Conservation (phyloP, 2,329 filamentous ascomycete species). For the Botrytis hyacinthi region DNA sequence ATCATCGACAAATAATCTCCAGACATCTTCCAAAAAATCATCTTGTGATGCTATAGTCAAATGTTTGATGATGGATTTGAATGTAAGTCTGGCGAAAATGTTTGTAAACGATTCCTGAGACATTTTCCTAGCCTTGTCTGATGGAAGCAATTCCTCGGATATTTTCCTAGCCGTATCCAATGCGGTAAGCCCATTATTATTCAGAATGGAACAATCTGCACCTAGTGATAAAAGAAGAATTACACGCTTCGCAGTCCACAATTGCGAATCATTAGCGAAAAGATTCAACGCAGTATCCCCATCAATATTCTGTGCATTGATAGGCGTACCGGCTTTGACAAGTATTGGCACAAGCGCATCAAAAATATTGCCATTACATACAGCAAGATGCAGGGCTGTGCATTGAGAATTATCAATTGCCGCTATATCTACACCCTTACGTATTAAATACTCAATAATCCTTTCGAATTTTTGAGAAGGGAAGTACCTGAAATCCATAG, state of each 20-base stretch:
- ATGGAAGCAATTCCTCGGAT: too few relatives aligned
- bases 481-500: too few relatives aligned
- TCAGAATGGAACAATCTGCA: neutral
- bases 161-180: neutral
- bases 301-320: neutral
- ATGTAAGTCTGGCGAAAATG: too few relatives aligned
- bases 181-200: neutral
- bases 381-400: neutral
- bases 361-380: accelerated
- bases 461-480: too few relatives aligned
- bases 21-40: neutral
- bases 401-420: neutral
- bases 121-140: too few relatives aligned
- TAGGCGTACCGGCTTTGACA: neutral
- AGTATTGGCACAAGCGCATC: neutral
- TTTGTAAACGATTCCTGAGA: too few relatives aligned
- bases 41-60: neutral
- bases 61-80: too few relatives aligned
- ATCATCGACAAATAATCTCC: neutral
- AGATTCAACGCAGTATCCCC: neutral
- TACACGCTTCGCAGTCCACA: too few relatives aligned
- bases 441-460: accelerated
- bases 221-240: neutral
- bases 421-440: neutral
- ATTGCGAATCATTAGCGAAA: too few relatives aligned